Conservation (phyloP, 805 yeast species). For the Saccharomyces paradoxus region DNA sequence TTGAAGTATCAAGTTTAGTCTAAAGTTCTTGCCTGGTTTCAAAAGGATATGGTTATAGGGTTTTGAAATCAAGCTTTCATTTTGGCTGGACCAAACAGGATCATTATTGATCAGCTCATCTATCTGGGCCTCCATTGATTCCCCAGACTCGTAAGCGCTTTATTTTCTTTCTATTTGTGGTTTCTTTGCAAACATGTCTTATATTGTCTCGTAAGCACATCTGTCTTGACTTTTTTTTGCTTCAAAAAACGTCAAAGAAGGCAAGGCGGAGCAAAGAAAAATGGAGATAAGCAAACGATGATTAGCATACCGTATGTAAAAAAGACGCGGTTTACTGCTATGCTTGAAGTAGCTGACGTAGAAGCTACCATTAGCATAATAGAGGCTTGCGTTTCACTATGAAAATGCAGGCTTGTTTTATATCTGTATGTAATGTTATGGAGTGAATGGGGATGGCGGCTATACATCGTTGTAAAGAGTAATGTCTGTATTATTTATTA, state of each 20-base stretch:
- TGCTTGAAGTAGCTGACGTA: not conserved
- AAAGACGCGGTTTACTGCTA: not conserved
- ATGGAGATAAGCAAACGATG: not conserved
- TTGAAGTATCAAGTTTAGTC: slow-evolving; percentile 40
- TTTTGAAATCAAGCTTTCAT: slow-evolving; percentile 27
- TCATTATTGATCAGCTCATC: slow-evolving; percentile 7
- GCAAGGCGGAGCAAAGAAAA: not conserved
- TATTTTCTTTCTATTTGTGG: not conserved
- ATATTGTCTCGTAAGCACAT: not conserved
- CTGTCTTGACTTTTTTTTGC: not conserved
- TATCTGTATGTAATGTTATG: not conserved
- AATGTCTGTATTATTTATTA: slow-evolving; percentile 9
- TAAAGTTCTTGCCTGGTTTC: slow-evolving; percentile 50
- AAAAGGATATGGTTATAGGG: slow-evolving; percentile 46
- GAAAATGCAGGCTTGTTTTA: not conserved
- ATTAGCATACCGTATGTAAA: not conserved
- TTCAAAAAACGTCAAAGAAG: not conserved
- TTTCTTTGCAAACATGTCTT: not conserved
- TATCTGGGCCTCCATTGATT: not conserved
- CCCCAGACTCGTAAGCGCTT: not conserved
- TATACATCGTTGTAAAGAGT: slow-evolving; percentile 8
- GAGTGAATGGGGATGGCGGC: not conserved
- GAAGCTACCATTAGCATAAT: too few relatives aligned
- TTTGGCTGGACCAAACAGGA: slow-evolving; percentile 25
- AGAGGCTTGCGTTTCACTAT: not conserved